Evolutionary conservation across 1,284 basidiomycete species (phyloP), one percentile per base, ranked within the genome.

Genomic region (Apiotrichum veenhuisii): DNA sequence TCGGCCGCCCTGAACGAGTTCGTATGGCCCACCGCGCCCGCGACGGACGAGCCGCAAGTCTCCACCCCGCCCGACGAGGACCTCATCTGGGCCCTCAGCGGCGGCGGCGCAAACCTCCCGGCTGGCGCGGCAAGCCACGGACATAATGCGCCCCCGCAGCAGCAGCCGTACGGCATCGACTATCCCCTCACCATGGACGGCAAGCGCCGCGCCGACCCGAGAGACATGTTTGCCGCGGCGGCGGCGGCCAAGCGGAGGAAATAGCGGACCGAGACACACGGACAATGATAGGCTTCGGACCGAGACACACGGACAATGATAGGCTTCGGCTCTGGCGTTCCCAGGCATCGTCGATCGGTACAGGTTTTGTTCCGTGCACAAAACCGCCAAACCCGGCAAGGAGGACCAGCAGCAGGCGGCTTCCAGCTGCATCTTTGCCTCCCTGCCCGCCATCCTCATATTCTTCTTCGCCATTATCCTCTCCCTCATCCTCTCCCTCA

Each of bases 61-160:
- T 55, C 55, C 23, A 58, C 59, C 0, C 59, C 59, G 14, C 57
- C 57, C 8, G 61, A 62, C 41, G 61, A 62, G n/a, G 54, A 58
- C 43, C 52, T 62, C n/a, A 38, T 59, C 8, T 62, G 61, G 61
- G 61, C 61, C 3, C 45, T 62, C 15, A 37, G 49, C 20, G 57
- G 57, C 12, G 58, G 8, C 23, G 42, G 33, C 20, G 50, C 30
- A 12, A 18, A 7, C 20, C 40, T 23, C 25, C 25, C 7, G 40
- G n/a, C 5, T 10, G 40, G 18, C 5, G 5, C 40, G 20, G 14
- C n/a, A 22, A 15, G n/a, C 40, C 20, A 12, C 14, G 23, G 9
- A 17, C 8, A 17, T 25, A 20, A 22, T n/a, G n/a, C n/a, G n/a
- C n/a, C 8, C 22, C 46, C 30, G 22, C 33, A n/a, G 4, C 46